Evolutionary conservation across 1,284 basidiomycete genomes (phyloP).

Genomic region (Cystobasidiaceae sp.): DNA sequence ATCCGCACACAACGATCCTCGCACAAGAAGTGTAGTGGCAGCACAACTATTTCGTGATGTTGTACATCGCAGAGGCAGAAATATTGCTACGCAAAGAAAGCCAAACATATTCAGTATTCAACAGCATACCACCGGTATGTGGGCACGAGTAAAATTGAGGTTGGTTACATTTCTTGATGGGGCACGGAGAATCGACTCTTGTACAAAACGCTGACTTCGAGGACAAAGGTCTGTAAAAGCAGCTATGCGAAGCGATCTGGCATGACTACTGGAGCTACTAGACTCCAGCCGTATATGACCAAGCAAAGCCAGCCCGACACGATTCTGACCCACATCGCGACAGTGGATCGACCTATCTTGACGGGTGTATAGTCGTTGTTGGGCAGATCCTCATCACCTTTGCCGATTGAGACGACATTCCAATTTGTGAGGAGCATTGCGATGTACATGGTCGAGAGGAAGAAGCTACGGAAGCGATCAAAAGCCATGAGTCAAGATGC

Average conservation of each 20-base stretch:
- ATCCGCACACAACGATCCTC: not conserved
- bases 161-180: too few species aligned
- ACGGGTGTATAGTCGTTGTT: constrained; percentile 58
- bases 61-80: too few species aligned
- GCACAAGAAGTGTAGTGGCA: too few species aligned
- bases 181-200: too few species aligned
- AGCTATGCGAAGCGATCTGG: constrained; percentile 55
- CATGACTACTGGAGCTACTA: constrained; percentile 76
- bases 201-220: too few species aligned
- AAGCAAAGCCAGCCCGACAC: constrained; percentile 94
- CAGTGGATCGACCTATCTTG: constrained; percentile 89
- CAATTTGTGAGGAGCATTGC: constrained; percentile 98
- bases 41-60: too few species aligned
- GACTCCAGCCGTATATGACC: constrained; percentile 79
- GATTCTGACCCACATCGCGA: constrained; percentile 99
- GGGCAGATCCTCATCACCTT: constrained; percentile 50
- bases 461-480: constrained; percentile 54
- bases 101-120: not conserved
- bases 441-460: constrained; percentile 94
- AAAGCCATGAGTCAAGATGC: not conserved
- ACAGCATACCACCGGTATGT: too few species aligned
- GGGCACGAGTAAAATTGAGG: too few species aligned
- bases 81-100: not conserved
- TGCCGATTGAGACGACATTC: constrained; percentile 45
- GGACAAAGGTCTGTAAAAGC: too few species aligned